These are phyloP conservation scores for Backusella sp. DNA, from an alignment of 192 early-diverging fungal genomes.

Conservation along the genomic window DNA sequence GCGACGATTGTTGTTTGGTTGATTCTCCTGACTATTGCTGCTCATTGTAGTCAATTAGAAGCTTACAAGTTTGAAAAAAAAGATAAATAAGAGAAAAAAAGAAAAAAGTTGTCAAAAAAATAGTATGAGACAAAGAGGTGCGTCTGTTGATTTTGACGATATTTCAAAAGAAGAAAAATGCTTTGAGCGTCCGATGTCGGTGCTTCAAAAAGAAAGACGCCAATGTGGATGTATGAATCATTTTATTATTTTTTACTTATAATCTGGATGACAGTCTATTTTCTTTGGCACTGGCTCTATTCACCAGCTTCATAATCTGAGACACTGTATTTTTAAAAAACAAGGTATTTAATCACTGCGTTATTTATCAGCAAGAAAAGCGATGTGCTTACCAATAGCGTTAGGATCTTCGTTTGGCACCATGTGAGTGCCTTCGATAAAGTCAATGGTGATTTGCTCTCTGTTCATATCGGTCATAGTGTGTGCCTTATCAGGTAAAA, in stretches of 20 bases:
- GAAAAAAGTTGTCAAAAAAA: neutral
- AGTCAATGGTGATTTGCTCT: conserved; percentile 13
- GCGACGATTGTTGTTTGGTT: neutral
- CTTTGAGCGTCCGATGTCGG: neutral
- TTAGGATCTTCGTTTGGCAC: conserved; percentile 41
- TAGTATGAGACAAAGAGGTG: neutral
- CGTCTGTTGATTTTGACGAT: neutral
- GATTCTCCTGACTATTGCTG: neutral
- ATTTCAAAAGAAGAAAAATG: neutral
- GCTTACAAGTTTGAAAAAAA: neutral
- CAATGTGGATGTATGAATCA: neutral
- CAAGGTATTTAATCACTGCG: no score
- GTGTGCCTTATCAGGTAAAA: conserved; percentile 2
- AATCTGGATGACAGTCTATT: neutral
- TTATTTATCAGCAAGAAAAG: no score
- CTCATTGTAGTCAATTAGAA: neutral
- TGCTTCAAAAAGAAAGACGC: neutral
- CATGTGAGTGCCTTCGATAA: conserved; percentile 40
- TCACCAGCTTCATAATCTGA: conserved; percentile 12
- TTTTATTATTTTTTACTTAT: neutral
- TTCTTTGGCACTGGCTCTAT: neutral
- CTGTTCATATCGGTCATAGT: conserved; percentile 13
- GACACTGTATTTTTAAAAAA: neutral
- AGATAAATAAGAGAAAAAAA: neutral
- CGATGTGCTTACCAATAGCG: conserved; percentile 30